These are phyloP conservation scores for Meredithiella fracta DNA, from an alignment of 2,329 filamentous ascomycete genomes.

Conservation along the genomic window DNA sequence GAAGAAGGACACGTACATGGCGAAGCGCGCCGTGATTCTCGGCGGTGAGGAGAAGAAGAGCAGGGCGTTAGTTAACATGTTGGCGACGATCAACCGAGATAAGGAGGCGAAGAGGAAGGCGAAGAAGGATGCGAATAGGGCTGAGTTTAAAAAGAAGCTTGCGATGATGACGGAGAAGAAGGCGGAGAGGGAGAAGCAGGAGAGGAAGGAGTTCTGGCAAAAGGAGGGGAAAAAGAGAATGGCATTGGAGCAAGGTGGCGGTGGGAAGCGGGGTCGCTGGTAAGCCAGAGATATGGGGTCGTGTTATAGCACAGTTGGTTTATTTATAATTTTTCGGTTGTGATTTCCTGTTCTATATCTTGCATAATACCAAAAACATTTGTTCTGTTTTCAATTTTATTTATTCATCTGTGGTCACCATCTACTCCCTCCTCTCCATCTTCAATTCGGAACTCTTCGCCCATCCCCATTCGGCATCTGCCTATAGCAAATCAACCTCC, in stretches of 20 bases:
- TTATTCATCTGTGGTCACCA: background rate
- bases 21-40: constrained; percentile 84
- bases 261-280: constrained; percentile 20
- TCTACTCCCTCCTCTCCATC: constrained; percentile 30
- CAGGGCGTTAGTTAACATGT: constrained; percentile 77
- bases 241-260: constrained; percentile 25
- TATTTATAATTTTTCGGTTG: background rate
- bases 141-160: constrained; percentile 67
- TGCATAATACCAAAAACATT: background rate
- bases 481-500: constrained; percentile 44
- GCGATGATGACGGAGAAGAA: constrained; percentile 73
- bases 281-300: constrained; percentile 9
- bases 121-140: constrained; percentile 78
- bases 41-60: constrained; percentile 80
- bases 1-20: constrained; percentile 70
- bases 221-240: constrained; percentile 63
- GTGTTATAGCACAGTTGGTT: background rate
- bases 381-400: background rate
- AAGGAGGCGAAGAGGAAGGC: constrained; percentile 66
- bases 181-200: constrained; percentile 69
- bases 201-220: constrained; percentile 84
- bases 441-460: constrained; percentile 43
- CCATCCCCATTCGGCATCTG: constrained; percentile 43
- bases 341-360: background rate
- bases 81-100: constrained; percentile 79